Evolutionary conservation across 2,329 filamentous ascomycete genomes (phyloP).

Genomic region (Penicillium expansum): DNA sequence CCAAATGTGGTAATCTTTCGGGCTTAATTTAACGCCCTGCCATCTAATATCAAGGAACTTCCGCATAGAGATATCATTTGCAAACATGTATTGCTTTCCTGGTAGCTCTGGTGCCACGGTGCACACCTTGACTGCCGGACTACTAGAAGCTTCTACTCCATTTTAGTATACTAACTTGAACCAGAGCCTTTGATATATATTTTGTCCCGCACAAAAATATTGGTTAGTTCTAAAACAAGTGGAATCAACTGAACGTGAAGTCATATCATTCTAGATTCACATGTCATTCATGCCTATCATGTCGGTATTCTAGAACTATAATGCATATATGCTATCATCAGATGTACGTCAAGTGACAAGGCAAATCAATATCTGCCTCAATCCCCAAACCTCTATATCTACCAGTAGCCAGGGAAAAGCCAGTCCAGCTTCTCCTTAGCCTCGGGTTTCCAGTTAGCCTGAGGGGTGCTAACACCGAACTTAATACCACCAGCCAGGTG

Average conservation of each 20-base stretch:
- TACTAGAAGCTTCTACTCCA: neutral
- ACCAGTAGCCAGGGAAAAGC: slow-evolving; percentile 79
- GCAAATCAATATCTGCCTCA: neutral
- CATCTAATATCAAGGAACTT: too few relatives aligned
- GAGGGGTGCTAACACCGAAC: slow-evolving; percentile 82
- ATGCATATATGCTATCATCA: slow-evolving; percentile 4
- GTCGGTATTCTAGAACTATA: slow-evolving; percentile 1
- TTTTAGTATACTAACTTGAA: neutral
- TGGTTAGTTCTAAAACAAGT: neutral
- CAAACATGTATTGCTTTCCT: too few relatives aligned
- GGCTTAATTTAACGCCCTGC: too few relatives aligned
- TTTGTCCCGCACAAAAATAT: neutral
- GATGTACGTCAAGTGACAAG: neutral
- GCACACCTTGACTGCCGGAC: neutral
- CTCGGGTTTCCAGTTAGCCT: slow-evolving; percentile 68
- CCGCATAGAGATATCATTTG: too few relatives aligned
- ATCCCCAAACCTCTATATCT: neutral
- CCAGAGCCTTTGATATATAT: neutral
- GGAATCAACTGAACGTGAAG: neutral
- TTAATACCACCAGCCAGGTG: slow-evolving; percentile 74
- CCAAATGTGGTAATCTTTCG: too few relatives aligned
- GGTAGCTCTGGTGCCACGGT: neutral
- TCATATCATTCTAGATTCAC: neutral
- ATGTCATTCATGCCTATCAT: neutral
- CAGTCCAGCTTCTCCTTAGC: slow-evolving; percentile 78